Conservation (phyloP, 306 rosid species). For the Lotus japonicus region DNA sequence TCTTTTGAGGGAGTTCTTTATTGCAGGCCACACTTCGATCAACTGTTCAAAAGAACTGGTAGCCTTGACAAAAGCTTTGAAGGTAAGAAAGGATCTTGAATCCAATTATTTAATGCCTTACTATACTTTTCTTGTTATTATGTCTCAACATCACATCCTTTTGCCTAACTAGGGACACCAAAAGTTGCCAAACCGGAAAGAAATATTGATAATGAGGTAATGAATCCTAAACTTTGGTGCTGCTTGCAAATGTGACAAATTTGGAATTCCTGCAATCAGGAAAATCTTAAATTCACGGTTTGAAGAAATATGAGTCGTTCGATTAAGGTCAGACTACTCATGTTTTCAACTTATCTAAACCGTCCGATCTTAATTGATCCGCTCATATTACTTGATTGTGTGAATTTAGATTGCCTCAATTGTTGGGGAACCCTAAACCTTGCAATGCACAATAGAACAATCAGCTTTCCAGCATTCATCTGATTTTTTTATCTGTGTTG, state of each 20-base stretch:
- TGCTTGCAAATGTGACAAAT: background rate
- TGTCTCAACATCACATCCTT: constrained; percentile 6
- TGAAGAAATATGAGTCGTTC: too few relatives aligned
- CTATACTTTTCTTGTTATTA: background rate
- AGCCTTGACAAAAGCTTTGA: constrained; percentile 98
- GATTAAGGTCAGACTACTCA: too few relatives aligned
- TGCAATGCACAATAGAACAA: background rate
- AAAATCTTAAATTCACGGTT: too few relatives aligned
- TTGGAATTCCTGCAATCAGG: too few relatives aligned
- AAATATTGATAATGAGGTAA: constrained; percentile 64
- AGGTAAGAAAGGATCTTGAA: constrained; percentile 40
- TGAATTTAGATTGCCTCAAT: too few relatives aligned
- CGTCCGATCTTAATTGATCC: too few relatives aligned
- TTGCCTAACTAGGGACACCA: constrained; percentile 65
- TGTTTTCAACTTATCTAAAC: too few relatives aligned
- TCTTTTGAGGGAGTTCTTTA: constrained; percentile 98
- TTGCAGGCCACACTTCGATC: constrained; percentile 95
- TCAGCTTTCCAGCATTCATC: constrained; percentile 2
- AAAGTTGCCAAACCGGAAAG: constrained; percentile 83
- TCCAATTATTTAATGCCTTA: background rate
- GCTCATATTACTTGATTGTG: too few relatives aligned
- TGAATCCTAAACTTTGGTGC: background rate
- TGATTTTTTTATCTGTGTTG: constrained; percentile 14
- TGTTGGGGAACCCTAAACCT: background rate
- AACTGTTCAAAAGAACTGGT: constrained; percentile 92